Evolutionary conservation across 345 rosid species (phyloP).

Genomic region (Eucalyptus pauciflora): DNA sequence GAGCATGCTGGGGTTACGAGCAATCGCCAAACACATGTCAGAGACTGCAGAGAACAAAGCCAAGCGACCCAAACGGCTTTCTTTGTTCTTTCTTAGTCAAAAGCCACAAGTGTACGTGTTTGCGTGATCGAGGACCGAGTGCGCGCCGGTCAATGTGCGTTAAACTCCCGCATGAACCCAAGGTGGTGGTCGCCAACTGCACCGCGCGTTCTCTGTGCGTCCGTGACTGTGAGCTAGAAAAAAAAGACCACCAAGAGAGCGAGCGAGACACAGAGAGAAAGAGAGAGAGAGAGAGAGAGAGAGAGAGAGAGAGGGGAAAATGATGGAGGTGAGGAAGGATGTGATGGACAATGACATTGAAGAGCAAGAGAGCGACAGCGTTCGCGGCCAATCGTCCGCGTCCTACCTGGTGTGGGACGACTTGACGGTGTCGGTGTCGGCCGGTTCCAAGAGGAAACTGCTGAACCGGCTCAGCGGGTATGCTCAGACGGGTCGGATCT

Average conservation of each 20-base stretch:
- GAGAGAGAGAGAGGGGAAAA: background rate
- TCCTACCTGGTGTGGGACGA: constrained; percentile 17
- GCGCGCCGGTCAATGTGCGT: background rate
- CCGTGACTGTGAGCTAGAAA: background rate
- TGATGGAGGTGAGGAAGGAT: background rate
- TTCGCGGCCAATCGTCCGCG: background rate
- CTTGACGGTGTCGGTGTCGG: constrained; percentile 3
- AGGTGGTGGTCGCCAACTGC: background rate
- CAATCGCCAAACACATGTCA: background rate
- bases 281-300: background rate
- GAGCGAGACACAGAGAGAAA: background rate
- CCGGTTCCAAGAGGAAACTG: background rate
- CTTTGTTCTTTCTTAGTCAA: background rate
- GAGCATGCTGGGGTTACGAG: background rate
- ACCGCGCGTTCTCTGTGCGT: background rate
- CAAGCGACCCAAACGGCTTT: background rate
- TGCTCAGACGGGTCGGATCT: constrained; percentile 7
- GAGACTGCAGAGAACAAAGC: background rate
- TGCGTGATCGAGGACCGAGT: background rate
- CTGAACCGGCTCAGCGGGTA: constrained; percentile 7
- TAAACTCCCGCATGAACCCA: background rate
- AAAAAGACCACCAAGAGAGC: background rate
- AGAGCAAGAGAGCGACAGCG: background rate
- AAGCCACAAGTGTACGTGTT: background rate
- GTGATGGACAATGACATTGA: background rate